Conservation (phyloP, 2,329 filamentous ascomycete species). For the Thielaviopsis musarum region DNA sequence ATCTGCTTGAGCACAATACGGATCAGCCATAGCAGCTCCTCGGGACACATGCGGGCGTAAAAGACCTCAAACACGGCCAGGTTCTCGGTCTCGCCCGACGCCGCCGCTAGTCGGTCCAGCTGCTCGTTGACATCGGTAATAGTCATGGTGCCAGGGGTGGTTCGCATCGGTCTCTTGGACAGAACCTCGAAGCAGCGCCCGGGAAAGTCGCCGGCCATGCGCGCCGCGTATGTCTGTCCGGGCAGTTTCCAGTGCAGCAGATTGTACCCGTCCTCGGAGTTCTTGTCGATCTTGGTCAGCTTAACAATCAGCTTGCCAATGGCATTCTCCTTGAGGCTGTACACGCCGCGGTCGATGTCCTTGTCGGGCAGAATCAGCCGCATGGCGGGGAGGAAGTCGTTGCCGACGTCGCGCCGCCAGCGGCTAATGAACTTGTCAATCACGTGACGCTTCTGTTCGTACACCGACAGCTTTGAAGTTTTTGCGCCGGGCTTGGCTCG, state of each 20-base stretch:
- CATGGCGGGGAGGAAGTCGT: constrained; percentile 86
- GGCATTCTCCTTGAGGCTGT: constrained; percentile 81
- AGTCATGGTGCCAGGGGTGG: constrained; percentile 57
- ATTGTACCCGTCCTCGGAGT: constrained; percentile 74
- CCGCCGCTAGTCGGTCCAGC: constrained; percentile 60
- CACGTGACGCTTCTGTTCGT: constrained; percentile 64
- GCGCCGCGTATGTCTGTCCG: constrained; percentile 42
- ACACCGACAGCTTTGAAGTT: constrained; percentile 47
- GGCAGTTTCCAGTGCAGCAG: constrained; percentile 88
- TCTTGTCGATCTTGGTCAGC: constrained; percentile 77
- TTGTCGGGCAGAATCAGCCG: constrained; percentile 85
- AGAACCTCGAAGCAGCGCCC: constrained; percentile 77
- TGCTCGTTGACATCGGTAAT: constrained; percentile 81
- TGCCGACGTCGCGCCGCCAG: constrained; percentile 77
- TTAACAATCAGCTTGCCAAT: constrained; percentile 86
- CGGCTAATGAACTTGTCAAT: constrained; percentile 72
- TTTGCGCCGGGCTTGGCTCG: constrained; percentile 40
- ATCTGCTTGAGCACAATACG: constrained; percentile 75
- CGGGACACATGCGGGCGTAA: constrained; percentile 80
- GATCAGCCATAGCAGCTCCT: constrained; percentile 88
- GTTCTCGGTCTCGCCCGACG: constrained; percentile 69
- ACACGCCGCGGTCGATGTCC: constrained; percentile 81
- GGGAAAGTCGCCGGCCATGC: constrained; percentile 79
- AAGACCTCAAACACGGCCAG: constrained; percentile 66
- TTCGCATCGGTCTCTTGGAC: constrained; percentile 64